phyloP scores from a whole-genome alignment of 306 rosid species.

The Cicer yamashitae region DNA sequence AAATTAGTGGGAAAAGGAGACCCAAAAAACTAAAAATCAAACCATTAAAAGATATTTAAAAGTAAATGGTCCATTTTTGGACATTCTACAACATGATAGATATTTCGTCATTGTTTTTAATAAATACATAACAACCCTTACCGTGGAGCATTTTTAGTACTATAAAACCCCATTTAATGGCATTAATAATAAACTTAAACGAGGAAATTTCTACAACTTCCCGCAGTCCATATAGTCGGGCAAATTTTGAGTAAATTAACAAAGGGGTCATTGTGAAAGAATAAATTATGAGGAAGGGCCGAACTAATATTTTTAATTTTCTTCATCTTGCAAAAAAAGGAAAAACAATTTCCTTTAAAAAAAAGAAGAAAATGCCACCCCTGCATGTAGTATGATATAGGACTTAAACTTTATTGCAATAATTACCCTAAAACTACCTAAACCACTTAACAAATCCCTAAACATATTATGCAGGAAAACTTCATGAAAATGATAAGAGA shows the following conservation, averaged over 20 bases:
- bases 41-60: neutral
- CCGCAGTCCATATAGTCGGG: neutral
- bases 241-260: neutral
- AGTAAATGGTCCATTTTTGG: neutral
- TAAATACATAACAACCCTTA: neutral
- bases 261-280: constrained; percentile 13
- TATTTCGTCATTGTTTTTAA: neutral
- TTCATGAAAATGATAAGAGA: neutral
- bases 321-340: neutral
- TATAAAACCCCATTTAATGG: neutral
- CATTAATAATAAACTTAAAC: neutral
- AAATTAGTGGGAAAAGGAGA: neutral
- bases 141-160: neutral
- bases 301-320: neutral
- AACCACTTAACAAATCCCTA: neutral
- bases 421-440: neutral
- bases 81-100: neutral
- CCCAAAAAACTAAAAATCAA: neutral
- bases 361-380: neutral
- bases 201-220: constrained; percentile 4
- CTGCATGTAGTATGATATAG: neutral
- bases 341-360: neutral
- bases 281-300: neutral
- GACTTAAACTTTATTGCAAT: neutral
- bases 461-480: neutral